Evolutionary conservation across 2,329 filamentous ascomycete genomes (phyloP).

Genomic region (Penicillium sp.): DNA sequence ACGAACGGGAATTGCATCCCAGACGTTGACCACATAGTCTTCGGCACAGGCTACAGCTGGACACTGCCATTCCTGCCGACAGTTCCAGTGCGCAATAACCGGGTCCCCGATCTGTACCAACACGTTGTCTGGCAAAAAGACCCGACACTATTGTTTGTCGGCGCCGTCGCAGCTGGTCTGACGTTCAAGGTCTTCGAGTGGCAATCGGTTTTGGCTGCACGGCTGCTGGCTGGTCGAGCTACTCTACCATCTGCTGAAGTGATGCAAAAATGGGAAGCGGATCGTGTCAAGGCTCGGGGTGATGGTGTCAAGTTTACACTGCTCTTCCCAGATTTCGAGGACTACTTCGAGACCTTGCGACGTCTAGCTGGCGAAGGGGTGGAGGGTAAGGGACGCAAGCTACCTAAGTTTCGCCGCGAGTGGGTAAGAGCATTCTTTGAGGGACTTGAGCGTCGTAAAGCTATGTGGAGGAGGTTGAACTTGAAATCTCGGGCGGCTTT

Average conservation of each 20-base stretch:
- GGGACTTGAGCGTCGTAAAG: neutral
- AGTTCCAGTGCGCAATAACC: neutral
- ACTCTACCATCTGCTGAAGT: neutral
- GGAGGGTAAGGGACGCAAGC: neutral
- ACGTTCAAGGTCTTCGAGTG: slow-evolving; percentile 1
- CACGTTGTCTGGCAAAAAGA: slow-evolving; percentile 3
- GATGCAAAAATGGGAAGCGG: slow-evolving; percentile 1
- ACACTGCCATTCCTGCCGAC: neutral
- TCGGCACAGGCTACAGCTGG: slow-evolving; percentile 3
- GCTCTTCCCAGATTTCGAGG: neutral
- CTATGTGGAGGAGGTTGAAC: slow-evolving; percentile 1
- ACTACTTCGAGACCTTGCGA: neutral
- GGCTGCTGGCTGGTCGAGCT: neutral
- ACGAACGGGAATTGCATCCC: neutral
- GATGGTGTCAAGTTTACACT: neutral
- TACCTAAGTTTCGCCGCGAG: neutral
- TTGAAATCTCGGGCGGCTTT: neutral
- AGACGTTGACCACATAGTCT: neutral
- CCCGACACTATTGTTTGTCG: neutral
- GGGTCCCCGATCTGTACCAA: neutral
- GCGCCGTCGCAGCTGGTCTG: neutral
- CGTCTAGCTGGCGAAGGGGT: neutral
- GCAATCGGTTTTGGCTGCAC: neutral
- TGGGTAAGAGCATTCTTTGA: slow-evolving; percentile 1
- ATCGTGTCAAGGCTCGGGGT: neutral